Percentiles rank a stretch among this genome's conserved stretches.
These are phyloP conservation scores for Isatis tinctoria DNA, from an alignment of 345 rosid species.

Conservation along the genomic window DNA sequence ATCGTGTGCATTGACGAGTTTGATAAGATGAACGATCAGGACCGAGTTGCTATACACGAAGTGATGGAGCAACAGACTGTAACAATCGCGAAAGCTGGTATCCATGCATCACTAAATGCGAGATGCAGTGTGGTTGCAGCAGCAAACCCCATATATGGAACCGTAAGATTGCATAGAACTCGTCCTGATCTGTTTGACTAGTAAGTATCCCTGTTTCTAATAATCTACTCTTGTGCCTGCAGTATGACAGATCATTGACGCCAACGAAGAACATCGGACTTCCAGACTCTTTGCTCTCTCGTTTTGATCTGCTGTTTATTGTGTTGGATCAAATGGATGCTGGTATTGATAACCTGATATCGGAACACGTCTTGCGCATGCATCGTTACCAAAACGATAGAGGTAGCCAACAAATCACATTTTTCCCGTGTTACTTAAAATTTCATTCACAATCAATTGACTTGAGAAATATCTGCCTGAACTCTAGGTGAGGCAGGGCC, in stretches of 20 bases:
- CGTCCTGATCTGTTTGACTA: neutral
- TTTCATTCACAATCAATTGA: neutral
- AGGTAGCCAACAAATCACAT: conserved; percentile 43
- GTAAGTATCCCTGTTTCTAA: neutral
- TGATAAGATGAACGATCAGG: conserved; percentile 99
- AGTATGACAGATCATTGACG: conserved; percentile 97
- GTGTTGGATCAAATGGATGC: conserved; percentile 99
- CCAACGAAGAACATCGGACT: conserved; percentile 99
- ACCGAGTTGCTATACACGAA: conserved; percentile 98
- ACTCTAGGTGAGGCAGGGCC: conserved; percentile 54
- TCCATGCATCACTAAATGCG: conserved; percentile 96
- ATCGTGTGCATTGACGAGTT: conserved; percentile 97
- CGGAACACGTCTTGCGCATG: conserved; percentile 97
- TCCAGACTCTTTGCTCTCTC: conserved; percentile 98
- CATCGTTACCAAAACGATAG: conserved; percentile 77
- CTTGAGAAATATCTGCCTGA: conserved; percentile 23
- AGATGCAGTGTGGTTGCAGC: conserved; percentile 99
- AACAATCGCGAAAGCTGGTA: conserved; percentile 98
- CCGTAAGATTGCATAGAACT: conserved; percentile 50
- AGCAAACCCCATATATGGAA: conserved; percentile 98
- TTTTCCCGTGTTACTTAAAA: neutral
- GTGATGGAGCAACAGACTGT: conserved; percentile 99
- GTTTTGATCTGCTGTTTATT: conserved; percentile 91
- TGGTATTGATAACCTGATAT: conserved; percentile 78
- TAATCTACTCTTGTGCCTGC: conserved; percentile 17